Evolutionary conservation across 768 basidiomycete genomes (phyloP).

Genomic region (Sutorius australiensis): DNA sequence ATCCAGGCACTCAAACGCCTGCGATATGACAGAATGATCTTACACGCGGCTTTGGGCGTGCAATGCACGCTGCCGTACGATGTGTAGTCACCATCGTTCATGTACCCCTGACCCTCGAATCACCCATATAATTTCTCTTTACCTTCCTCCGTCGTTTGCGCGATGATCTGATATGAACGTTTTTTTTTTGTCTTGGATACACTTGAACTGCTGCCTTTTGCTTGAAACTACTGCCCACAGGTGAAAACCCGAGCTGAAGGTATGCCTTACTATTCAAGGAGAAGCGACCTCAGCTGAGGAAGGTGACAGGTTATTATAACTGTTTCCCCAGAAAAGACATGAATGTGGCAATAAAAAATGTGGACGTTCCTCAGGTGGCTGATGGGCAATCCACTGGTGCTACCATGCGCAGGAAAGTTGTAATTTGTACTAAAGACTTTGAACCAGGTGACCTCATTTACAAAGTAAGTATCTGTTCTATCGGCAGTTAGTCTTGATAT

Average conservation of each 20-base stretch:
- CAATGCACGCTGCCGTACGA: constrained; percentile 29
- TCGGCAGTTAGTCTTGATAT: neutral
- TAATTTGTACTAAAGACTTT: constrained; percentile 67
- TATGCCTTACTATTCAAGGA: constrained; percentile 42
- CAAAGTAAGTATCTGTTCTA: constrained; percentile 42
- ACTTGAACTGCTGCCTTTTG: constrained; percentile 10
- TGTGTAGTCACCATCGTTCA: constrained; percentile 28
- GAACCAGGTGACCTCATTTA: constrained; percentile 72
- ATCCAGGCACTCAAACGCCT: constrained; percentile 58
- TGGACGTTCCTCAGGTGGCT: constrained; percentile 23
- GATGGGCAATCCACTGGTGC: constrained; percentile 10
- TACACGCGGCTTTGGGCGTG: constrained; percentile 28
- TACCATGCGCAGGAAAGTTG: constrained; percentile 43
- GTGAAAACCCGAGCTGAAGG: constrained; percentile 69
- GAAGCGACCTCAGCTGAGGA: constrained; percentile 13
- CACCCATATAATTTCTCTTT: constrained; percentile 19
- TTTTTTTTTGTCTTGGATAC: constrained; percentile 31
- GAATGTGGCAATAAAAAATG: constrained; percentile 58
- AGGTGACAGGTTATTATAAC: constrained; percentile 64
- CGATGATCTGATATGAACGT: constrained; percentile 60
- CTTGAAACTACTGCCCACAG: constrained; percentile 37
- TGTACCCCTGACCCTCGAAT: constrained; percentile 21
- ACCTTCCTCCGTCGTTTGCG: constrained; percentile 20
- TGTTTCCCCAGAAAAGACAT: constrained; percentile 69
- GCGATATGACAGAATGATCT: constrained; percentile 35